phyloP scores from a whole-genome alignment of 1,284 basidiomycete genomes.

The Malassezia nana region DNA sequence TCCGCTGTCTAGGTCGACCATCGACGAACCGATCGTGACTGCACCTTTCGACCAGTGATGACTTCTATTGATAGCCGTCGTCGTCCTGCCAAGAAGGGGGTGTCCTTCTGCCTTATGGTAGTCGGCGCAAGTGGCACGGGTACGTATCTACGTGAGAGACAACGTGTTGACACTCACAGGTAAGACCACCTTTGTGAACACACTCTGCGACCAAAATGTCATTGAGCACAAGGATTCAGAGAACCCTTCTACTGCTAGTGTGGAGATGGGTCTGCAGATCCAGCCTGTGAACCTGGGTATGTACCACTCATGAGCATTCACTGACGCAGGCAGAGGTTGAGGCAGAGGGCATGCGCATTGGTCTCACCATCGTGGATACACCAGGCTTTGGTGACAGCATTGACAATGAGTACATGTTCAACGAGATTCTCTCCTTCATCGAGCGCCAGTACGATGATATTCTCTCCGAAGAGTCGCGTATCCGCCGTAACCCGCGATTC shows the following conservation, averaged over 20 bases:
- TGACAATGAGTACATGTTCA: constrained; percentile 70
- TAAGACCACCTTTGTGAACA: constrained; percentile 47
- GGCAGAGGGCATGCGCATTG: constrained; percentile 95
- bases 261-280: constrained; percentile 89
- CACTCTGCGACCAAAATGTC: constrained; percentile 50
- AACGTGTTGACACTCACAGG: constrained; percentile 14
- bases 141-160: constrained; percentile 4
- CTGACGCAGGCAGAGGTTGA: constrained; percentile 65
- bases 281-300: constrained; percentile 85
- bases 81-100: constrained; percentile 47
- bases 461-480: constrained; percentile 93
- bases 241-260: constrained; percentile 76
- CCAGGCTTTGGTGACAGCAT: constrained; percentile 98
- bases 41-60: background rate
- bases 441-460: constrained; percentile 99
- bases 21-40: background rate
- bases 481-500: constrained; percentile 99
- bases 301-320: constrained; percentile 44
- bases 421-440: constrained; percentile 87
- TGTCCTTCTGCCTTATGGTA: constrained; percentile 49
- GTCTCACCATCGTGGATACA: constrained; percentile 94
- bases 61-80: constrained; percentile 9
- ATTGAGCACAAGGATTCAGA: constrained; percentile 67
- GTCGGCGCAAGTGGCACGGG: constrained; percentile 46
- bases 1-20: constrained; percentile 1